phyloP scores from a whole-genome alignment of 305 asterid genomes.

The Stenogyne calaminthoides region DNA sequence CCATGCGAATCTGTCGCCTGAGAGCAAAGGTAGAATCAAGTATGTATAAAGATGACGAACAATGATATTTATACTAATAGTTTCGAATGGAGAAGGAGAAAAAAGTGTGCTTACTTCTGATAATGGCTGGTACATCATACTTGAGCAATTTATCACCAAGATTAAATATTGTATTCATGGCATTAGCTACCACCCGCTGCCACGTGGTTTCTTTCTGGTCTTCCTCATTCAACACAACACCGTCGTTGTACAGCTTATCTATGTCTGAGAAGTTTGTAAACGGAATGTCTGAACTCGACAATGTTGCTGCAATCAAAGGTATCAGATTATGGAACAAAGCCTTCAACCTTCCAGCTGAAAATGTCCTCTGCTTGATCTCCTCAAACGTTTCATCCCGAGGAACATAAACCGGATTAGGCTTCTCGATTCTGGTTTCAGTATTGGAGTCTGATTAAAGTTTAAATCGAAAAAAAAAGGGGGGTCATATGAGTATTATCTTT shows the following conservation, averaged over 20 bases:
- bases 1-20: slow-evolving; percentile 92
- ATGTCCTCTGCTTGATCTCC: slow-evolving; percentile 70
- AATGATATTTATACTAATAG: background rate
- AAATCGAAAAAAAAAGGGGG: background rate
- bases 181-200: slow-evolving; percentile 36
- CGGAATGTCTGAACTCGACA: slow-evolving; percentile 71
- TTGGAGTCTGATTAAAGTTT: slow-evolving; percentile 45
- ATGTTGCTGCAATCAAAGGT: slow-evolving; percentile 63
- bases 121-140: slow-evolving; percentile 78
- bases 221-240: slow-evolving; percentile 49
- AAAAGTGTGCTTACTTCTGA: slow-evolving; percentile 49
- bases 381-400: slow-evolving; percentile 88
- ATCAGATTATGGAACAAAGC: slow-evolving; percentile 72
- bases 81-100: background rate
- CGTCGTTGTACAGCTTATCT: slow-evolving; percentile 71
- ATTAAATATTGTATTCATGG: slow-evolving; percentile 47
- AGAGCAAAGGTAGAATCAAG: slow-evolving; percentile 21
- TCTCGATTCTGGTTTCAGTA: slow-evolving; percentile 67
- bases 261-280: slow-evolving; percentile 77
- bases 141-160: slow-evolving; percentile 73
- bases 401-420: slow-evolving; percentile 76
- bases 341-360: slow-evolving; percentile 75
- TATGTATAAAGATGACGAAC: background rate
- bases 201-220: slow-evolving; percentile 28
- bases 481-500: background rate